phyloP scores from a whole-genome alignment of 495 filamentous ascomycete species.

The Tuber microsphaerosporum region DNA sequence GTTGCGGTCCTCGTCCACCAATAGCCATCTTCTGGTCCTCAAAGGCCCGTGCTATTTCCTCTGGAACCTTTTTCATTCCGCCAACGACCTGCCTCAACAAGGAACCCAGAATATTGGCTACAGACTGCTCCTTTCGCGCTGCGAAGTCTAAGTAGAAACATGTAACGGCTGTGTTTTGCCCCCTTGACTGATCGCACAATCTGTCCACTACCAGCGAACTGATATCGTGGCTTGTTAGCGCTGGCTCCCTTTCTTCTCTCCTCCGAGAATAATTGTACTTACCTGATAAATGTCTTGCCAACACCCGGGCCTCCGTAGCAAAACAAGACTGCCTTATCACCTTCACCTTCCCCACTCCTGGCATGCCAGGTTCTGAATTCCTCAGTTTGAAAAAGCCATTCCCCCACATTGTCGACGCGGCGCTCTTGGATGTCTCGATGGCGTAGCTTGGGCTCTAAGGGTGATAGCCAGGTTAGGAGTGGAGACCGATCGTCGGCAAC shows the following conservation, averaged over 20 bases:
- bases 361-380: background rate
- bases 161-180: background rate
- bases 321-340: background rate
- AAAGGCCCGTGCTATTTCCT: background rate
- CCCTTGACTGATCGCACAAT: background rate
- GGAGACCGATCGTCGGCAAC: background rate
- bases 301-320: background rate
- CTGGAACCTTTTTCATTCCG: background rate
- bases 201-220: background rate
- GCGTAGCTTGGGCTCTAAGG: background rate
- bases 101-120: background rate
- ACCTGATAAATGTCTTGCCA: slow-evolving; percentile 1
- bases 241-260: background rate
- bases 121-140: background rate
- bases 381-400: background rate
- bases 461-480: background rate
- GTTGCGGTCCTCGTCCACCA: background rate
- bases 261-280: background rate
- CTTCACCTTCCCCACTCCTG: background rate
- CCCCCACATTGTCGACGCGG: no score
- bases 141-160: background rate
- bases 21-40: background rate
- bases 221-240: background rate
- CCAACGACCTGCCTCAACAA: background rate
- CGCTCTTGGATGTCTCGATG: background rate